Conservation (phyloP, 2,329 filamentous ascomycete species). For the Fusarium zealandicum region DNA sequence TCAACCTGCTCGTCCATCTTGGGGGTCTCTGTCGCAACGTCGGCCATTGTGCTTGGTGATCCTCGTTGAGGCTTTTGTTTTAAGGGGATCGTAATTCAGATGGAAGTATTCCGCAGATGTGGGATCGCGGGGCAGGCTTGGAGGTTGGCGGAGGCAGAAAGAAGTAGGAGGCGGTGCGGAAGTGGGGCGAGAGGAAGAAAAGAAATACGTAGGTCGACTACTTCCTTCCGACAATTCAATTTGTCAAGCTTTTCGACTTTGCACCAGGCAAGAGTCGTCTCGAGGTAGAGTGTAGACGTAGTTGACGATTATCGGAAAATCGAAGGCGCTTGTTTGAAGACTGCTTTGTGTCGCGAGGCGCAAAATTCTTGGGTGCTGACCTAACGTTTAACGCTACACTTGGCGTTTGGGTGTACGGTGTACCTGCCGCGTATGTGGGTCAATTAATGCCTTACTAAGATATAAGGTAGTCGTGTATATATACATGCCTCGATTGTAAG, state of each 20-base stretch:
- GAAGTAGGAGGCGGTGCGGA: slow-evolving; percentile 32
- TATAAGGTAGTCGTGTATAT: neutral
- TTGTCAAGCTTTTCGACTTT: slow-evolving; percentile 42
- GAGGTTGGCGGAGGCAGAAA: slow-evolving; percentile 31
- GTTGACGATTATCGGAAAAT: slow-evolving; percentile 32
- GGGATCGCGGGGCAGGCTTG: slow-evolving; percentile 43
- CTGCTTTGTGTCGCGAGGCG: slow-evolving; percentile 33
- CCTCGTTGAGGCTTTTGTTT: slow-evolving; percentile 11
- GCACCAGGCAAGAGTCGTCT: slow-evolving; percentile 50
- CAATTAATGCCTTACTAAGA: too few species aligned
- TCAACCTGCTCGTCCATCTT: slow-evolving; percentile 66
- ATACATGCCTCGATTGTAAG: slow-evolving; percentile 10
- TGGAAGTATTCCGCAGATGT: slow-evolving; percentile 9
- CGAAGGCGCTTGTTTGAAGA: slow-evolving; percentile 31
- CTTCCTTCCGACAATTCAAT: slow-evolving; percentile 42
- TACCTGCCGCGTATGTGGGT: slow-evolving; percentile 1
- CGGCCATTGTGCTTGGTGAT: slow-evolving; percentile 46
- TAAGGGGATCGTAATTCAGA: slow-evolving; percentile 15
- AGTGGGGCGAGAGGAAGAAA: slow-evolving; percentile 30
- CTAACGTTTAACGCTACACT: too few species aligned
- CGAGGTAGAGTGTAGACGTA: slow-evolving; percentile 24
- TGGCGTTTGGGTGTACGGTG: too few species aligned
- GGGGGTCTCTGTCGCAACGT: slow-evolving; percentile 44
- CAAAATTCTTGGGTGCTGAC: slow-evolving; percentile 40
- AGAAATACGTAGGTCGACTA: slow-evolving; percentile 39